A percentile compares a stretch with the other conserved stretches of the same genome.
Conservation (phyloP, 208 protist species). For the Acanthamoeba castellanii region DNA sequence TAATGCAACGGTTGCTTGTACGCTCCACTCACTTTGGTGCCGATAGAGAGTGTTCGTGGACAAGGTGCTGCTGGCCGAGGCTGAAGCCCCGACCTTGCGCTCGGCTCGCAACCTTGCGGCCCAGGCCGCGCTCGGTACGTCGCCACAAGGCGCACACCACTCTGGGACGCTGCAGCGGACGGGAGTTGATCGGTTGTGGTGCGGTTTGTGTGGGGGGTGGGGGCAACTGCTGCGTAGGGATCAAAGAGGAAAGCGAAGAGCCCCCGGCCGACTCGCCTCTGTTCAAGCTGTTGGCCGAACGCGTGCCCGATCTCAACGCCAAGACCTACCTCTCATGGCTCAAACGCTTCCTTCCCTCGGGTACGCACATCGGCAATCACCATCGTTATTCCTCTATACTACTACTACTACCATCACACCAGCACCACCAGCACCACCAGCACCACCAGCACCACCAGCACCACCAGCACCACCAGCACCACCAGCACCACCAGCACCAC, state of each 20-base stretch:
- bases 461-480: too few species aligned
- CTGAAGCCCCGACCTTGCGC: not conserved
- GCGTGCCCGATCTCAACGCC: not conserved
- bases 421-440: too few species aligned
- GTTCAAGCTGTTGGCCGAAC: not conserved
- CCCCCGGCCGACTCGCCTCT: not conserved
- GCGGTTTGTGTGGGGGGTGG: not conserved
- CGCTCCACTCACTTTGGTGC: not conserved
- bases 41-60: not conserved
- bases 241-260: not conserved
- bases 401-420: not conserved
- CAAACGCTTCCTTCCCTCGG: conserved; percentile 9
- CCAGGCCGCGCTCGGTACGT: not conserved
- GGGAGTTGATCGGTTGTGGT: too few species aligned
- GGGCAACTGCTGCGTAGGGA: not conserved
- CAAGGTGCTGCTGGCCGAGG: conserved; percentile 12
- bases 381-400: not conserved
- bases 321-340: not conserved
- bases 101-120: not conserved
- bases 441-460: too few species aligned
- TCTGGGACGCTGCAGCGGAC: not conserved
- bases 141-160: not conserved
- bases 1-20: not conserved
- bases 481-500: too few species aligned
- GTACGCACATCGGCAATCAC: not conserved